Conservation (phyloP, 2,329 filamentous ascomycete genomes). For the Microsporum audouinii region DNA sequence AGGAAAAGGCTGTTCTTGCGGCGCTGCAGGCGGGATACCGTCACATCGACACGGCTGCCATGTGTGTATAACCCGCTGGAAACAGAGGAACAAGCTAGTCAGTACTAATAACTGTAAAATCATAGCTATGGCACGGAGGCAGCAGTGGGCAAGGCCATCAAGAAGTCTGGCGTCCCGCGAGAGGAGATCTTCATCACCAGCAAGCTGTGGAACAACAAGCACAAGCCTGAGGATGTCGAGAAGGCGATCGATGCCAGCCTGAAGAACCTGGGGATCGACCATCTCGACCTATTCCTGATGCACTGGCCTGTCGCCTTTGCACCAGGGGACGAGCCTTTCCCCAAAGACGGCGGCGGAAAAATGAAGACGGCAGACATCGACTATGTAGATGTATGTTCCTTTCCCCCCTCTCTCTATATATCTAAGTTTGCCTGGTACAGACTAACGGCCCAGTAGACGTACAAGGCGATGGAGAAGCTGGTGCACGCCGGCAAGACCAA, state of each 20-base stretch:
- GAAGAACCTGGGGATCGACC: constrained; percentile 52
- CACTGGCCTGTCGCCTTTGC: constrained; percentile 52
- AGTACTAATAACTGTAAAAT: not conserved
- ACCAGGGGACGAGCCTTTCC: constrained; percentile 37
- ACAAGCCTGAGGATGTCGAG: constrained; percentile 51
- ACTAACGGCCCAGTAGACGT: constrained; percentile 36
- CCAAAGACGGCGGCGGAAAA: constrained; percentile 36
- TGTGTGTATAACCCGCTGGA: constrained; percentile 22
- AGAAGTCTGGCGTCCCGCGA: constrained; percentile 51
- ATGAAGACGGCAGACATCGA: constrained; percentile 35
- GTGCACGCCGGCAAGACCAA: constrained; percentile 47
- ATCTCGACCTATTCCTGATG: constrained; percentile 60
- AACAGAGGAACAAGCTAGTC: not conserved
- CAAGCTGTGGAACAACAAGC: constrained; percentile 56
- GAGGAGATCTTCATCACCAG: constrained; percentile 55
- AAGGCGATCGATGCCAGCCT: constrained; percentile 50
- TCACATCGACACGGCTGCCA: constrained; percentile 43
- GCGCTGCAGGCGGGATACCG: constrained; percentile 43
- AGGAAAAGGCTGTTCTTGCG: constrained; percentile 36
- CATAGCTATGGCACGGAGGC: constrained; percentile 51
- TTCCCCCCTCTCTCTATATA: not conserved
- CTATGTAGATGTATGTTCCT: constrained; percentile 35
- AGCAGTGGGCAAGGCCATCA: constrained; percentile 54
- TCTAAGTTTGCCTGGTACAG: not conserved
- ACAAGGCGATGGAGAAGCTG: constrained; percentile 53